These are phyloP conservation scores for Xylariaceae sp. DNA, from an alignment of 2,329 filamentous ascomycete species.

Conservation along the genomic window DNA sequence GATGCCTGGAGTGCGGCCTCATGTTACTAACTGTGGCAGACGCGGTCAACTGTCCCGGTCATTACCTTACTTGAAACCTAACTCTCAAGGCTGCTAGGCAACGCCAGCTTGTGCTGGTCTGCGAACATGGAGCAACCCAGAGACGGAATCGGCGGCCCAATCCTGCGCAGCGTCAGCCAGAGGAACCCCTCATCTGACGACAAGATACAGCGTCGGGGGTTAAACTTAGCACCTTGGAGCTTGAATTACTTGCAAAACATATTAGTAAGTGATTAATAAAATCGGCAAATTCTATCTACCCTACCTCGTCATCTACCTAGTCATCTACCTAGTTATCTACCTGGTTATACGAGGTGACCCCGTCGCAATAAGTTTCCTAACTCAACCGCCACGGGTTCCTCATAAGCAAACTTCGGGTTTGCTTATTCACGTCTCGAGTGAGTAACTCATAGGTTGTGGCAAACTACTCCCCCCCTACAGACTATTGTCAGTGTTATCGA, in stretches of 20 bases:
- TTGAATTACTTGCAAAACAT: background rate
- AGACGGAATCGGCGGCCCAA: background rate
- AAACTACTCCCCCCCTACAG: too few species aligned
- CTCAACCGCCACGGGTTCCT: background rate
- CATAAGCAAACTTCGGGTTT: background rate
- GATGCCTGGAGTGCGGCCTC: slow-evolving; percentile 16
- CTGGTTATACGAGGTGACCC: background rate
- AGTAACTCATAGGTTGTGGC: background rate
- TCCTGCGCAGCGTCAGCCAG: background rate
- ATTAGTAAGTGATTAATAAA: background rate
- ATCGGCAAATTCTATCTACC: too few species aligned
- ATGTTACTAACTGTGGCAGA: background rate
- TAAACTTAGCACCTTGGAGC: background rate
- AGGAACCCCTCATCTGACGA: background rate
- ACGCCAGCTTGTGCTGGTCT: slow-evolving; percentile 1
- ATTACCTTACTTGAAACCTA: slow-evolving; percentile 4
- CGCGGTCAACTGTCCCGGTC: background rate
- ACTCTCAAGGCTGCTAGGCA: slow-evolving; percentile 1
- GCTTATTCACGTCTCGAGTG: background rate
- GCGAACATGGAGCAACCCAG: background rate
- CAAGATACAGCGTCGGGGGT: background rate
- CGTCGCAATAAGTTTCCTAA: background rate
- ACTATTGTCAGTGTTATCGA: background rate
- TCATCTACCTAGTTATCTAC: background rate
- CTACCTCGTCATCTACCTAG: too few species aligned